phyloP scores from a whole-genome alignment of 2,329 filamentous ascomycete genomes.

The Epichloe bromicola region DNA sequence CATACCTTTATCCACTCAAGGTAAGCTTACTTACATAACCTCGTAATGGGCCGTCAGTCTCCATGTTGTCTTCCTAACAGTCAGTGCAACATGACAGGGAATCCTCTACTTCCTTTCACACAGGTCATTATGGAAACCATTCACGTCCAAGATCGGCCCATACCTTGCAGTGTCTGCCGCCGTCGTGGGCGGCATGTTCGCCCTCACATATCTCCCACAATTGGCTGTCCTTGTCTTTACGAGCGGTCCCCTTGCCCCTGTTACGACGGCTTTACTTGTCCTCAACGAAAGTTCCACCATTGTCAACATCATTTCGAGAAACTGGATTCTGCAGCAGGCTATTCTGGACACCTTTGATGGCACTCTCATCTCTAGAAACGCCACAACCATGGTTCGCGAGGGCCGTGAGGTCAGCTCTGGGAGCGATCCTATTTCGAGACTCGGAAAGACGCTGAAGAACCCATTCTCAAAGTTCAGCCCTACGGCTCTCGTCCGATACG shows the following conservation, averaged over 20 bases:
- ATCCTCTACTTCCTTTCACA: constrained; percentile 47
- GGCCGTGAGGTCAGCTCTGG: constrained; percentile 59
- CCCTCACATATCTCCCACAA: constrained; percentile 77
- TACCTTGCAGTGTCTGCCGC: constrained; percentile 58
- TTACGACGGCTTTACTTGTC: constrained; percentile 58
- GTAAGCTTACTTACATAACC: constrained; percentile 16
- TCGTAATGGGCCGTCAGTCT: not conserved
- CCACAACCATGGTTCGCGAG: constrained; percentile 51
- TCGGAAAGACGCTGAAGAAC: constrained; percentile 44
- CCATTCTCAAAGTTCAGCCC: constrained; percentile 44
- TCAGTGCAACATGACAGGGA: constrained; percentile 26
- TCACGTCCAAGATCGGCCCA: constrained; percentile 39
- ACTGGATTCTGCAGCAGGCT: constrained; percentile 68
- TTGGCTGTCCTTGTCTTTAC: constrained; percentile 71
- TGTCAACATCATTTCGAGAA: constrained; percentile 45
- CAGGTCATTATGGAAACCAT: constrained; percentile 44
- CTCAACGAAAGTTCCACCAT: constrained; percentile 48
- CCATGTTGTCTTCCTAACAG: not conserved
- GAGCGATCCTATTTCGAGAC: constrained; percentile 40
- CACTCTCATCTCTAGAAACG: constrained; percentile 39
- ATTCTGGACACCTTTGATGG: constrained; percentile 85
- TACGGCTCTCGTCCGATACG: constrained; percentile 57
- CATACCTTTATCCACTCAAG: constrained; percentile 79
- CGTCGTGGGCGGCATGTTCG: constrained; percentile 71
- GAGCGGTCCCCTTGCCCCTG: constrained; percentile 68